A percentile compares a stretch with the other conserved stretches of the same genome.
These are phyloP conservation scores for Allium fistulosum DNA, from an alignment of 106 monocot species.

Conservation along the genomic window DNA sequence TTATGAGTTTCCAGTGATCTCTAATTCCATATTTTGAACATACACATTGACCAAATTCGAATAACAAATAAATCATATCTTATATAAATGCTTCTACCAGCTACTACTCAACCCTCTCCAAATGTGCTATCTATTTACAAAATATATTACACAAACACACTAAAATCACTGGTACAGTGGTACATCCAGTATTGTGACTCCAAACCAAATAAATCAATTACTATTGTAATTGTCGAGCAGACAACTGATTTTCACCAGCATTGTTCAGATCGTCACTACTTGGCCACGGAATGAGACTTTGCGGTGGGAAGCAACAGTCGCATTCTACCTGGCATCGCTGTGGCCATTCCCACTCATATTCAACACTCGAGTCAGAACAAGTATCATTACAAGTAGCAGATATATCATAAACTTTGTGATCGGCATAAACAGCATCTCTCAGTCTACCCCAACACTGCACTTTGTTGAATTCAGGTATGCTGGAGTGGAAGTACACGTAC, in stretches of 20 bases:
- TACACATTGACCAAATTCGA: too few species aligned
- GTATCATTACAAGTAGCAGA: neutral
- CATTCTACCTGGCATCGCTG: conserved; percentile 34
- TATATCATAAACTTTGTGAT: neutral
- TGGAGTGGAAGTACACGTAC: conserved; percentile 94
- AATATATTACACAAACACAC: too few species aligned
- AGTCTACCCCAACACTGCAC: conserved; percentile 88
- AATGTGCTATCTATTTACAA: too few species aligned
- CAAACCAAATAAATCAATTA: neutral
- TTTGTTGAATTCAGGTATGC: conserved; percentile 60
- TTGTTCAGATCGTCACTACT: neutral
- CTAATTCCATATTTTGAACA: too few species aligned
- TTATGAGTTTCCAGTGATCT: too few species aligned
- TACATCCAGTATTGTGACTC: too few species aligned
- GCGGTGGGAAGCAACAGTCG: conserved; percentile 45
- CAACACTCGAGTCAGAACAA: neutral
- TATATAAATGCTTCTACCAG: too few species aligned
- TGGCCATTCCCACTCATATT: conserved; percentile 13
- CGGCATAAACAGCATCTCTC: conserved; percentile 28
- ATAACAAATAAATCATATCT: too few species aligned
- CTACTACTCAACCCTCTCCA: too few species aligned
- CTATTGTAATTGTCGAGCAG: neutral
- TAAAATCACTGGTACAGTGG: too few species aligned
- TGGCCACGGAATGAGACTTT: conserved; percentile 36
- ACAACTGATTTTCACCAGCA: neutral